Conservation (phyloP, 306 rosid species). For the Trifolium fragiferum region DNA sequence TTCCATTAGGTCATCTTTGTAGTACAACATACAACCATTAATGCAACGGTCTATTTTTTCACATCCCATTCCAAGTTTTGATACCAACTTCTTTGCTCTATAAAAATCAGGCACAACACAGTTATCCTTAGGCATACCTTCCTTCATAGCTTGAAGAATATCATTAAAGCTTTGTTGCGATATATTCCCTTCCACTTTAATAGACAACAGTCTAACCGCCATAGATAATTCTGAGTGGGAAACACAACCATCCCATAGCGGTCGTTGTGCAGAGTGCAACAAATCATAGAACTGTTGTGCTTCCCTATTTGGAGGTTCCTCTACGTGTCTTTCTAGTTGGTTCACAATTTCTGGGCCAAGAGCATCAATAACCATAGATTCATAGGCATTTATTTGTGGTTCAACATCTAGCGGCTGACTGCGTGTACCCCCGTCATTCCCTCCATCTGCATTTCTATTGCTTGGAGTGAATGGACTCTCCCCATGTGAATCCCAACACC, state of each 20-base stretch:
- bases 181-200: too few species aligned
- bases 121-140: not conserved
- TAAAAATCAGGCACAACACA: not conserved
- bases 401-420: not conserved
- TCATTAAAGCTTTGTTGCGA: too few species aligned
- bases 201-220: too few species aligned
- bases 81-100: not conserved
- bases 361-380: not conserved
- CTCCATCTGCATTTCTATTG: not conserved
- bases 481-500: slow-evolving; percentile 6
- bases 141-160: not conserved
- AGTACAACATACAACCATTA: not conserved
- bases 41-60: not conserved
- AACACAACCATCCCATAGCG: not conserved
- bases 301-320: not conserved
- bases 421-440: not conserved
- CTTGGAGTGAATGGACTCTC: not conserved
- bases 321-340: not conserved
- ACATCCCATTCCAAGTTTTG: not conserved
- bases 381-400: not conserved
- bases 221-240: not conserved
- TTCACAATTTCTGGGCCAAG: not conserved
- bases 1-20: not conserved
- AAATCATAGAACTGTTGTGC: not conserved
- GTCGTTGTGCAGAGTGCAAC: not conserved